Percentiles rank a stretch among this genome's conserved stretches.
phyloP scores from a whole-genome alignment of 2,329 filamentous ascomycete genomes.

The Xylariaceae sp. region DNA sequence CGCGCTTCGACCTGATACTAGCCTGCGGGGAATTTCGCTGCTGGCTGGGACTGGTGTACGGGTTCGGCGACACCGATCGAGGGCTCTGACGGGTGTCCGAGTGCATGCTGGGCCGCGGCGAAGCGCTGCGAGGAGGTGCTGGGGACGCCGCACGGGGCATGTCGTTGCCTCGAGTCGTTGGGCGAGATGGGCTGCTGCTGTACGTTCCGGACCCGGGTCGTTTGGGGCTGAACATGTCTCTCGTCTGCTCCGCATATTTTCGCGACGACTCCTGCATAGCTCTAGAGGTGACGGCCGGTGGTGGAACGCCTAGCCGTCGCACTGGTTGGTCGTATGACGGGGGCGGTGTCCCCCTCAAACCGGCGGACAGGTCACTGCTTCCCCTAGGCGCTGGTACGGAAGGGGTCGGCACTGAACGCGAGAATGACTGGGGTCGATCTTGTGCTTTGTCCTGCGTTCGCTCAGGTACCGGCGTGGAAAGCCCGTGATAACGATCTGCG shows the following conservation, averaged over 20 bases:
- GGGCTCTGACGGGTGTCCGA: conserved; percentile 45
- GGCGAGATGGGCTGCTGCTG: conserved; percentile 50
- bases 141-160: conserved; percentile 68
- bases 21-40: conserved; percentile 43
- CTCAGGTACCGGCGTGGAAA: conserved; percentile 75
- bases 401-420: conserved; percentile 48
- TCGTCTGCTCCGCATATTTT: conserved; percentile 81
- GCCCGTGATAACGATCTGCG: conserved; percentile 94
- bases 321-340: conserved; percentile 82
- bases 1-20: conserved; percentile 47
- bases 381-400: conserved; percentile 38
- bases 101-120: conserved; percentile 62
- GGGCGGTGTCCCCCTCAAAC: conserved; percentile 75
- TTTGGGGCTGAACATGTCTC: conserved; percentile 69
- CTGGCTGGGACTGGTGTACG: conserved; percentile 9
- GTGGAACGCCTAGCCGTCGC: conserved; percentile 82
- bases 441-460: conserved; percentile 36
- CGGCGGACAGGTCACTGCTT: conserved; percentile 52
- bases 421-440: conserved; percentile 39
- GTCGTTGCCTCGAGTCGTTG: conserved; percentile 61
- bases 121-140: conserved; percentile 64
- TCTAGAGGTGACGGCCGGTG: conserved; percentile 87
- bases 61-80: conserved; percentile 15
- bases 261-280: conserved; percentile 96
- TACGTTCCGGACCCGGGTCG: conserved; percentile 43